Evolutionary conservation across 2,329 filamentous ascomycete species (phyloP).

Genomic region (Leptographium wingfieldii): DNA sequence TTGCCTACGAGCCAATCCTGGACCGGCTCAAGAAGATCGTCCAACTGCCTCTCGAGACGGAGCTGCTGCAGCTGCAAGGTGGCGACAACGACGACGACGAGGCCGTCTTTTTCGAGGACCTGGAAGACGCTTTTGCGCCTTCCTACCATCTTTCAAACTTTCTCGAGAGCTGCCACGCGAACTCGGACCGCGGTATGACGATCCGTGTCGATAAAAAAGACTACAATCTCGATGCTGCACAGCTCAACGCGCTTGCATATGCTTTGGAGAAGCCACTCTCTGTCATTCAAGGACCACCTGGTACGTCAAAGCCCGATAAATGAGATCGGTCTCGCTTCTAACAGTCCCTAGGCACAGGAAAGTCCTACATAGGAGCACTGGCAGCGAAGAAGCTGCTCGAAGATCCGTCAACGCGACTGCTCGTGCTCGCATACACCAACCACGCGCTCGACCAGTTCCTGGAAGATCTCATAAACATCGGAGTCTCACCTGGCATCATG

Average conservation of each 20-base stretch:
- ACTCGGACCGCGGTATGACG: background rate
- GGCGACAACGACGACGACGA: background rate
- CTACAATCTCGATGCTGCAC: background rate
- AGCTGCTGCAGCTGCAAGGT: conserved; percentile 29
- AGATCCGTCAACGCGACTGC: conserved; percentile 24
- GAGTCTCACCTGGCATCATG: conserved; percentile 36
- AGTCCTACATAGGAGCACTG: conserved; percentile 40
- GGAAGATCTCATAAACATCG: conserved; percentile 48
- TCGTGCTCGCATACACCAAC: conserved; percentile 58
- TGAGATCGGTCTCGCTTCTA: background rate
- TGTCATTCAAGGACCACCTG: conserved; percentile 61
- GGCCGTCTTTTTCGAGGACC: background rate
- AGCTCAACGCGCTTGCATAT: background rate
- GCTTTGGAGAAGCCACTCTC: conserved; percentile 41
- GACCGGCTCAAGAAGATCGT: conserved; percentile 41
- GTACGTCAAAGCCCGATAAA: conserved; percentile 21
- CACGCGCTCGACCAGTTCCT: conserved; percentile 55
- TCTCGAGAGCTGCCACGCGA: background rate
- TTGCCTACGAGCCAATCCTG: conserved; percentile 57
- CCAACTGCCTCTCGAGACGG: conserved; percentile 41
- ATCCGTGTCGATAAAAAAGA: background rate
- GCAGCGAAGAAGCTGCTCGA: conserved; percentile 38
- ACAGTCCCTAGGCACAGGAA: background rate
- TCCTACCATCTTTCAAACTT: background rate
- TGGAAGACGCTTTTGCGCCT: background rate